Evolutionary conservation across 495 filamentous ascomycete species (phyloP).

Genomic region (Lepidopterella palustris): DNA sequence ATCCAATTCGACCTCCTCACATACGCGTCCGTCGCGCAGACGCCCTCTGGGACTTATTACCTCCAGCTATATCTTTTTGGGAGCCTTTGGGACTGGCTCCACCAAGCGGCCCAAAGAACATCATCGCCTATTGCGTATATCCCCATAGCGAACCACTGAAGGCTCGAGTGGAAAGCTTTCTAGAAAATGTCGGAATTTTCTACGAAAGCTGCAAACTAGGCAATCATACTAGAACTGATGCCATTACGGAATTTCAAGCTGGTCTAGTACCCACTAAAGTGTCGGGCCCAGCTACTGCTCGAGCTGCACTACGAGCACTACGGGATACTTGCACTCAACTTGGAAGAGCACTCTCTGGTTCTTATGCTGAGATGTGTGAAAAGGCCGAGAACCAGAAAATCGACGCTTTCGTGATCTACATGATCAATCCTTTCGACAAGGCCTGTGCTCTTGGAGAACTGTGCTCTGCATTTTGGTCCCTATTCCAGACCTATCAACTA

Average conservation of each 20-base stretch:
- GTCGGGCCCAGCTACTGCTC: slow-evolving; percentile 3
- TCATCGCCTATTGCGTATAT: slow-evolving; percentile 74
- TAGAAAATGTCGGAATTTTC: slow-evolving; percentile 61
- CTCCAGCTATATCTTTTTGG: slow-evolving; percentile 81
- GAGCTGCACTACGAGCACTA: slow-evolving; percentile 15
- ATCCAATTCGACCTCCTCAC: slow-evolving; percentile 53
- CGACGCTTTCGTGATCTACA: slow-evolving; percentile 66
- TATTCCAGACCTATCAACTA: slow-evolving; percentile 64
- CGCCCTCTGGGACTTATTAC: slow-evolving; percentile 66
- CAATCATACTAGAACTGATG: slow-evolving; percentile 52
- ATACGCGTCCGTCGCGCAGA: slow-evolving; percentile 72
- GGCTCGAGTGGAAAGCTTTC: slow-evolving; percentile 59
- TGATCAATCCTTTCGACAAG: slow-evolving; percentile 68
- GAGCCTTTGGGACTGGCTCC: slow-evolving; percentile 81
- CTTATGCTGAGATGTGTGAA: slow-evolving; percentile 29
- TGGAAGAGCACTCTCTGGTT: slow-evolving; percentile 17
- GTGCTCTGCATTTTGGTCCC: slow-evolving; percentile 68
- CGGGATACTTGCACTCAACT: slow-evolving; percentile 24
- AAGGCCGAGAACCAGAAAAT: slow-evolving; percentile 45
- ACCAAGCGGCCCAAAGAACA: slow-evolving; percentile 68
- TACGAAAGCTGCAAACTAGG: slow-evolving; percentile 82
- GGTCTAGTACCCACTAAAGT: slow-evolving; percentile 54
- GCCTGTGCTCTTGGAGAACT: slow-evolving; percentile 63
- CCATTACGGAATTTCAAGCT: slow-evolving; percentile 46
- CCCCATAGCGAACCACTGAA: slow-evolving; percentile 53